Base-by-base conservation (phyloP, 1,284 basidiomycete genomes). In the Ganoderma lucidum region DNA sequence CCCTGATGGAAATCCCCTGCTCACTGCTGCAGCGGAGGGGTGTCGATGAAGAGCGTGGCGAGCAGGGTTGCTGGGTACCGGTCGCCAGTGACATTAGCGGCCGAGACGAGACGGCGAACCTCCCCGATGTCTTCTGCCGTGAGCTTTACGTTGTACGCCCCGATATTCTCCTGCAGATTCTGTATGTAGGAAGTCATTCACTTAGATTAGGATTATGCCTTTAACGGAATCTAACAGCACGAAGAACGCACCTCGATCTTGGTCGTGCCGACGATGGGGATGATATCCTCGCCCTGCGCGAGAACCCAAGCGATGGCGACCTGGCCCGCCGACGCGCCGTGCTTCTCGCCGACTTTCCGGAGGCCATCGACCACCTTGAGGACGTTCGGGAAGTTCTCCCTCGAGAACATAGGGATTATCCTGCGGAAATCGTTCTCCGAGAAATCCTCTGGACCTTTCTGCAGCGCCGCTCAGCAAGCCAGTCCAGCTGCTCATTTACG, bases 391-490 rank as follows among this genome's bases (percentile, higher is more conserved):
- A 86, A 83, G 75, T 86, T 85, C 75, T 85, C 83, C 30, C 80
- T 78, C 44, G 78, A 78, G 75, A 81, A 83, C 30, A 80, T 81
- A 42, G 81, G 83, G 45, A 84, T 70, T 0, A 19, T 62, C 9
- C 75, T 73, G 19, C 86, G 81, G 68, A 83, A 81, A 73, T 90
- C 90, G 45, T 80, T 84, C 37, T 83, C 81, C 12, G 83, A 82
- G 65, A 91, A 84, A 73, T 90, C 88, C 35, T 84, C 83, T 2
- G 80, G 79, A 9, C 82, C 83, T 78, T 83, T 84, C 84, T 86
- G 66, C 19, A 37, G 44, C 10, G 23, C 30, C 6, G 3, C n/a
- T 64, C 10, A 60, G 45, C 23, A 44, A n/a, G 14, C 3, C 4
- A n/a, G 35, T 35, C 35, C 8, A 35, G 8, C 35, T 5, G 35